Evolutionary conservation across 768 basidiomycete genomes (phyloP), one percentile per base, ranked within the genome.

Genomic region (Rhodotorula graminis): DNA sequence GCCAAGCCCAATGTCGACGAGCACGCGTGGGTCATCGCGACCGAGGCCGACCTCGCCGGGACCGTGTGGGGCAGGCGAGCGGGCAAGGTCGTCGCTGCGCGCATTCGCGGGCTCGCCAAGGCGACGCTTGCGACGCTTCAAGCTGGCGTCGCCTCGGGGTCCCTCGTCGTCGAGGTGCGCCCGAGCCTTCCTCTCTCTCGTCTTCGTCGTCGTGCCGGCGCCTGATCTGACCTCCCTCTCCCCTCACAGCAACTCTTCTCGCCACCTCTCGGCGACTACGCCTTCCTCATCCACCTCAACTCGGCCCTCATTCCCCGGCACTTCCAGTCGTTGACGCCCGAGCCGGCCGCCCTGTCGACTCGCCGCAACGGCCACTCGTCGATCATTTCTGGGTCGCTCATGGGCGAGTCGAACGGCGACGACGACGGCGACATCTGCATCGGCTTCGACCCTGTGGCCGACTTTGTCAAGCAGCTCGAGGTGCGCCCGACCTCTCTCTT

Each of bases 241-340:
- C 5, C 12, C 23, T 8, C n/a, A 27, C 75, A 95, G 93, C 83
- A 85, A n/a, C 84, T 98, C 64, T 96, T 97, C 82, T 82, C 86
- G 18, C 92, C 95, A 76, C 90, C 93, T 0, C 86, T 87, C 6
- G 83, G 87, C 6, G 90, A 93, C 77, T 99, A 96, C 78, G 89
- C 96, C 77, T 85, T 97, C 76, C 75, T 96, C 15, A 83, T 98
- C 47, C 85, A 90, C 70, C 85, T 98, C 31, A 84, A 93, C 56
- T 84, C 88, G 0, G 63, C 83, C 23, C 80, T 84, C 5, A 81
- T 92, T 4, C 87, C 92, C 2, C 87, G 91, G 31, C 90, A 92
- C 79, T 82, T 85, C 71, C 91, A 97, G 78, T 87, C 88, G 59
- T 77, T 93, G 25, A 75, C 83, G 9, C 84, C 85, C 1, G 85